Evolutionary conservation across 2,329 filamentous ascomycete genomes (phyloP), one percentile per base, ranked within the genome.

Genomic region (Talaromyces sp.): DNA sequence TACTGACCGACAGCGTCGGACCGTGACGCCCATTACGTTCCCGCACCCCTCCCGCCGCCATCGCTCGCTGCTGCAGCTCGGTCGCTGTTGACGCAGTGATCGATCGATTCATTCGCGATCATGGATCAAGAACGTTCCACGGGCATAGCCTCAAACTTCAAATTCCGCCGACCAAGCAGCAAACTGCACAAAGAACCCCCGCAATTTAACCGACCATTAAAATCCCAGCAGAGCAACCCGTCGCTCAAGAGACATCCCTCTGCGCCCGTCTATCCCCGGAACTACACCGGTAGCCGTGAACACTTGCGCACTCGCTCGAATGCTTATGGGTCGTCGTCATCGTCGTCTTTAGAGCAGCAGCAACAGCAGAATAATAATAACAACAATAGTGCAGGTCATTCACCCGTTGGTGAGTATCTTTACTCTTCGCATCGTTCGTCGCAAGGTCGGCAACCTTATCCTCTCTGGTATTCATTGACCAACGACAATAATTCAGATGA

Each of bases 181-280:
- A 80, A 79, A 72, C 76, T 80, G 64, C 76, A 77, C 71, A 82
- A 82, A 71, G 78, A 81, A 49, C 74, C 79, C 69, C 78, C 79
- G 66, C 77, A 76, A 67, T 76, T 78, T 67, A 70, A 70, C 62
- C 72, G 72, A 69, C 77, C 76, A 64, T 75, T 81, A 67, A 77
- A 76, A 65, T 80, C 76, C 69, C 79, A 79, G 67, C 75, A 79
- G 68, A 81, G 78, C 70, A 75, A 74, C 68, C 76, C 75, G 53
- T 78, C 78, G 60, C 75, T 82, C 65, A 81, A 79, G 69, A 75
- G 80, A 70, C 79, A 81, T 69, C 80, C 80, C 36, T 82, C 80
- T 63, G 80, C 80, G 27, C 79, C 79, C 29, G 76, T 79, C 38
- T 79, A 79, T 65, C 79, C 79, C 34, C 79, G 79, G 56, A 80